Conservation (phyloP, 805 yeast genomes). For the Wickerhamomyces tratensis region DNA sequence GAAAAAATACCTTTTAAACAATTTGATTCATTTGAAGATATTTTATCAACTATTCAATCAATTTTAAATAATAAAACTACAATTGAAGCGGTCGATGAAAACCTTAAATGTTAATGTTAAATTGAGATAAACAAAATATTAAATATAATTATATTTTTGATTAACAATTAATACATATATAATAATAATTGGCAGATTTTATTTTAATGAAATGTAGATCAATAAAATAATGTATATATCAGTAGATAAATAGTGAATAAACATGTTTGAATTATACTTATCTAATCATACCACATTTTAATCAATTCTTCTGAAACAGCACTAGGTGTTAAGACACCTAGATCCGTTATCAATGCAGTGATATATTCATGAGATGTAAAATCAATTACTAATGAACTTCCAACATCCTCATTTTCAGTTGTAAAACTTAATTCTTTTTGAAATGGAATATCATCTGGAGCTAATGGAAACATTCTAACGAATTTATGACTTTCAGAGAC, state of each 20-base stretch:
- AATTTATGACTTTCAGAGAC: conserved; percentile 94
- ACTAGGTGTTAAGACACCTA: conserved; percentile 94
- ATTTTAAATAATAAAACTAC: conserved; percentile 37
- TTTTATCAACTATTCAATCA: conserved; percentile 47
- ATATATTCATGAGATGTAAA: conserved; percentile 94
- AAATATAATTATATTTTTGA: no score
- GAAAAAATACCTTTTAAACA: conserved; percentile 80
- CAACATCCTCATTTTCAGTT: conserved; percentile 22
- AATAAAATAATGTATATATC: no score
- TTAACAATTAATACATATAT: no score
- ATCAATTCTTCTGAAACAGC: conserved; percentile 98
- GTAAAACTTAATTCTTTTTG: conserved; percentile 37
- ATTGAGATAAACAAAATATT: no score
- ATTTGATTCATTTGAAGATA: conserved; percentile 69
- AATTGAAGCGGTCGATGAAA: conserved; percentile 26
- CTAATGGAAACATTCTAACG: conserved; percentile 89
- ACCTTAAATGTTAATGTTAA: conserved; percentile 1
- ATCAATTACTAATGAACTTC: conserved; percentile 57
- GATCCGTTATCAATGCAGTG: conserved; percentile 91
- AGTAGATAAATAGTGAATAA: no score
- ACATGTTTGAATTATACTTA: neutral
- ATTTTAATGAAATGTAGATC: no score
- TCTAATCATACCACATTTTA: conserved; percentile 92
- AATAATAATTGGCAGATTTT: no score
- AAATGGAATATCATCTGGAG: conserved; percentile 83